Evolutionary conservation across 257 asterid species (phyloP), one percentile per base, ranked within the genome.

Genomic region (Primulina tabacum): DNA sequence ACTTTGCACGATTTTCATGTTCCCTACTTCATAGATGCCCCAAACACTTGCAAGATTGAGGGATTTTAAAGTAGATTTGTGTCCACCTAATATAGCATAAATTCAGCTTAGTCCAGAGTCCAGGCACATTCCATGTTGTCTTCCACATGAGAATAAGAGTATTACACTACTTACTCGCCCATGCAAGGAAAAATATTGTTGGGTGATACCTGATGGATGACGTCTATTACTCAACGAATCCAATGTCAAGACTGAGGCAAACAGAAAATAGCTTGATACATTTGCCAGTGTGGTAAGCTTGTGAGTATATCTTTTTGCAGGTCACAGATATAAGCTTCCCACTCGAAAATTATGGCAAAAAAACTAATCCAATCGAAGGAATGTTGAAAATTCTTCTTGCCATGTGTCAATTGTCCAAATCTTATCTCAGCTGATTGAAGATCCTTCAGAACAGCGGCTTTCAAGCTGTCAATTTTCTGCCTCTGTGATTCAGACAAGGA

Each of bases 201-300:
- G 17, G 0, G 55, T 47, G n/a, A 47, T 47, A 47, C 55, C 55
- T 47, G 55, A 47, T 47, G 55, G n/a, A 11, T 47, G 55, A 11
- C 17, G 17, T 40, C 52, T 40, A 40, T 40, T 40, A 47, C 18
- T 47, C 18, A 14, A 47, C 0, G 55, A 1, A 47, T 47, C 6
- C n/a, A 47, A 4, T 47, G 55, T 47, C 55, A 47, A 4, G n/a
- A 47, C 18, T 14, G 18, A 47, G 55, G 55, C 55, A 47, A 47
- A 47, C 2, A 47, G 55, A 47, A 47, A 47, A 47, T 47, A 47
- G 55, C 55, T 16, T 73, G 80, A 71, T 90, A 77, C 9, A n/a
- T 69, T 77, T 52, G 84, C 96, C 98, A 92, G 29, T 72, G 65
- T 2, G 91, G 87, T 35, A 90, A 70, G 79, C 89, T 82, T 74